Percentiles rank a stretch among this genome's conserved stretches.
phyloP scores from a whole-genome alignment of 169 alveolate genomes.

The Cardiosporidium cionae region DNA sequence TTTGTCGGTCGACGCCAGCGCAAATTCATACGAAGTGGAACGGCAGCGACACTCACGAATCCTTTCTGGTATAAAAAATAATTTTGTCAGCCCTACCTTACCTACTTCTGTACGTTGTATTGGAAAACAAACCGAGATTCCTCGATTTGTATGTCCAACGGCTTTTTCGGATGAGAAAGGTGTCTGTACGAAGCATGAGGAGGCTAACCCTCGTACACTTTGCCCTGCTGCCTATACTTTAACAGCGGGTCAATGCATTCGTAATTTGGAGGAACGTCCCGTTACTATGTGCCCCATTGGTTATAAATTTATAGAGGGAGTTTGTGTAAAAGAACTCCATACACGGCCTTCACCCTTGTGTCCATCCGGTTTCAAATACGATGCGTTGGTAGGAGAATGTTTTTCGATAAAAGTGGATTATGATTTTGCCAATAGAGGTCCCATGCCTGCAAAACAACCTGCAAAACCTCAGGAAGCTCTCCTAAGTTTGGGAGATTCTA shows the following conservation, averaged over 20 bases:
- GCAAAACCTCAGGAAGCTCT: conserved; percentile 6
- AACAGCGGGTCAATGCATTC: conserved; percentile 7
- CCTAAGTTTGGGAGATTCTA: conserved; percentile 10
- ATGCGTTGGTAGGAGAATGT: conserved; percentile 14
- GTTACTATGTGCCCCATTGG: conserved; percentile 20
- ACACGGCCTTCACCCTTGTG: conserved; percentile 6
- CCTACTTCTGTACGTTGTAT: no score
- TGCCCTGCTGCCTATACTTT: conserved; percentile 6
- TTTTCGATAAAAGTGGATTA: conserved; percentile 4
- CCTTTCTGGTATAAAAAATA: no score
- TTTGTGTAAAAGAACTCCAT: conserved; percentile 11
- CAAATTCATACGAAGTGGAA: no score
- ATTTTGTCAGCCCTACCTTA: no score
- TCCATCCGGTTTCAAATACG: conserved; percentile 15
- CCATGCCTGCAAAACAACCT: neutral
- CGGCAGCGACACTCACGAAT: no score
- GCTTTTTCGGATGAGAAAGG: neutral
- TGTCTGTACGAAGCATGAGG: conserved; percentile 5
- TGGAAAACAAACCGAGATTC: neutral
- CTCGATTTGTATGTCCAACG: neutral
- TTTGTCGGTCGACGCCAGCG: neutral
- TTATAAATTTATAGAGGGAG: conserved; percentile 1
- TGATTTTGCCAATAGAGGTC: neutral
- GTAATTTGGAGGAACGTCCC: conserved; percentile 2
- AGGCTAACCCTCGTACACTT: neutral